Percentiles rank a stretch among this genome's conserved stretches.
phyloP scores from a whole-genome alignment of 257 asterid species.

The Forsythia viridissima region DNA sequence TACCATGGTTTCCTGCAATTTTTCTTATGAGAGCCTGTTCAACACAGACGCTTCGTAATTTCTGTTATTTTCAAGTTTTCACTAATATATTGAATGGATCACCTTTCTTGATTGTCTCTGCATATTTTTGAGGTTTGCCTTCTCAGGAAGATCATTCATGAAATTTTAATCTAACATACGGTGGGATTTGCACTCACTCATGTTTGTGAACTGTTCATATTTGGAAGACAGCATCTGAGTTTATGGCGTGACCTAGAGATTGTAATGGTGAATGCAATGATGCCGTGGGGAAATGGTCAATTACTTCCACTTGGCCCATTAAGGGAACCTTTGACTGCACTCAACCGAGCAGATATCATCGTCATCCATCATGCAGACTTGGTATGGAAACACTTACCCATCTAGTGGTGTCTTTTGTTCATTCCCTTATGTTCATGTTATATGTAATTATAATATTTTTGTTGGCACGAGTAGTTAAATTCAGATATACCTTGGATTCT shows the following conservation, averaged over 20 bases:
- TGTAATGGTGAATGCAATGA: slow-evolving; percentile 87
- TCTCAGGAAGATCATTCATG: slow-evolving; percentile 1
- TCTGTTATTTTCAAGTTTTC: background rate
- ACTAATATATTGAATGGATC: background rate
- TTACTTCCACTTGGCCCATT: slow-evolving; percentile 88
- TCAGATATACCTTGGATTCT: slow-evolving; percentile 6
- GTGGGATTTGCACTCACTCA: slow-evolving; percentile 26
- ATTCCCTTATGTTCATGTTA: background rate
- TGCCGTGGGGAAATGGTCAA: slow-evolving; percentile 83
- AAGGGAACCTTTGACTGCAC: slow-evolving; percentile 85
- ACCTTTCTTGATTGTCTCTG: slow-evolving; percentile 6
- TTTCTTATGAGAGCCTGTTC: slow-evolving; percentile 11
- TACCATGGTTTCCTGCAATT: background rate
- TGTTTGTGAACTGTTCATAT: slow-evolving; percentile 29
- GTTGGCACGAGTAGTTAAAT: slow-evolving; percentile 1
- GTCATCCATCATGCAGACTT: slow-evolving; percentile 86
- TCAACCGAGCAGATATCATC: slow-evolving; percentile 62
- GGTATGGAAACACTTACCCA: slow-evolving; percentile 47
- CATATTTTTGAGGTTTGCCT: slow-evolving; percentile 7
- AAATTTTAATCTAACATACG: background rate
- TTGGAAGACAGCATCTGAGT: slow-evolving; percentile 72
- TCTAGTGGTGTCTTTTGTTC: slow-evolving; percentile 6
- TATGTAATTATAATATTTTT: background rate
- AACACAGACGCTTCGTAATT: background rate
- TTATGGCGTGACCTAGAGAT: slow-evolving; percentile 78